Conservation (phyloP, 2,329 filamentous ascomycete species). For the Diaporthe amygdali region DNA sequence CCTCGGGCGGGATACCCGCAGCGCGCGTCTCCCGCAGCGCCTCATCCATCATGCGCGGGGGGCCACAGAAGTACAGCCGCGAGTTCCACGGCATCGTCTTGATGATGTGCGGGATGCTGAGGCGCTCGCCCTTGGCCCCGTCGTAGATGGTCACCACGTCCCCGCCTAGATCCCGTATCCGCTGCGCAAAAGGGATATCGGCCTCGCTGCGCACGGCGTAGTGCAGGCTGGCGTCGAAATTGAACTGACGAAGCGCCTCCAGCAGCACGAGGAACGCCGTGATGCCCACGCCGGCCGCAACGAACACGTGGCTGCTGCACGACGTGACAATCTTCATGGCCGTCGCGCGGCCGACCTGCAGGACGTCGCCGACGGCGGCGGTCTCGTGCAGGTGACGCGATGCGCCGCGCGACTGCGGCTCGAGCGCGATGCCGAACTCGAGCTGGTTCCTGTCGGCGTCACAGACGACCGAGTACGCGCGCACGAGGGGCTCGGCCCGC, state of each 20-base stretch:
- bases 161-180: constrained; percentile 45
- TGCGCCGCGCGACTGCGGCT: constrained; percentile 61
- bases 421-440: constrained; percentile 63
- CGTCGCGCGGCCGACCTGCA: constrained; percentile 58
- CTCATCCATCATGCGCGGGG: constrained; percentile 60
- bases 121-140: constrained; percentile 52
- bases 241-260: constrained; percentile 45
- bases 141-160: constrained; percentile 57
- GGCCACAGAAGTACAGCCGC: constrained; percentile 67
- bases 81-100: constrained; percentile 54
- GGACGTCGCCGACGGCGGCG: constrained; percentile 50
- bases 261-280: constrained; percentile 66
- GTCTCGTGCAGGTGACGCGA: constrained; percentile 62
- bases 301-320: constrained; percentile 65
- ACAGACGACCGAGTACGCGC: constrained; percentile 68
- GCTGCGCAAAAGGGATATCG: constrained; percentile 61
- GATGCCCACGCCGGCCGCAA: constrained; percentile 69
- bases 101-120: constrained; percentile 57
- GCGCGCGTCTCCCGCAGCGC: constrained; percentile 46
- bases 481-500: constrained; percentile 54
- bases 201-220: constrained; percentile 59
- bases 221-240: constrained; percentile 60
- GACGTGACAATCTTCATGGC: constrained; percentile 50
- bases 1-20: constrained; percentile 49
- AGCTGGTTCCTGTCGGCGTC: constrained; percentile 54